Evolutionary conservation across 805 yeast species (phyloP), one percentile per base, ranked within the genome.

Genomic region (Metschnikowia kunwiensis): DNA sequence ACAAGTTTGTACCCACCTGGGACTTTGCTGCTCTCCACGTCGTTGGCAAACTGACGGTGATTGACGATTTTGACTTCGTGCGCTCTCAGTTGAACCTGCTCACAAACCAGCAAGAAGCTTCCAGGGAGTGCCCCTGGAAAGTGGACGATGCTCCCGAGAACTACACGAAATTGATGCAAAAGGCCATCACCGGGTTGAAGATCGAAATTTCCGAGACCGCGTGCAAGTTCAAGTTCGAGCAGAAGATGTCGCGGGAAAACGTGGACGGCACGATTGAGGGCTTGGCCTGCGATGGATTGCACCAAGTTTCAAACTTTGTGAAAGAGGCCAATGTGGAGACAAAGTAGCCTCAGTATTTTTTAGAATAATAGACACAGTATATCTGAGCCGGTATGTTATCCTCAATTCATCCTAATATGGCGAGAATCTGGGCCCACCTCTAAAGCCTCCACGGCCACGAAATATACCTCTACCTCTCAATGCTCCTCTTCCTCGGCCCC

Each of bases 1-100:
- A 77, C 43, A 79, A 77, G 50, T 68, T 66, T 27, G 86, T 79
- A n/a, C 84, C 86, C 12, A 80, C 86, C 1, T 80, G 85, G 85
- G 80, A 76, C 53, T 79, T 72, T 56, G 77, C 74, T 2, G 58
- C 74, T 4, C 78, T 74, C 21, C 84, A 80, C 49, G 61, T 72
- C 27, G 61, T 72, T 38, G 86, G 86, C 3, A 68, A 54, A 19
- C 68, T 80, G 7, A 60, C 42, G 17, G 51, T 75, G 11, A 54
- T 65, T 14, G 77, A 72, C 34, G 72, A 70, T 33, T 50, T 55
- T 16, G 71, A 62, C 12, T 75, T 72, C 61, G 64, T 78, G 7
- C 46, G 70, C 26, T 40, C 54, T 0, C 78, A 74, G 47, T 50
- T 79, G 27, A 60, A 63, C 16, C 50, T 51, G 15, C 55, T 79